phyloP scores from a whole-genome alignment of 192 early-diverging fungal genomes.

The Backusella morwellensis region DNA sequence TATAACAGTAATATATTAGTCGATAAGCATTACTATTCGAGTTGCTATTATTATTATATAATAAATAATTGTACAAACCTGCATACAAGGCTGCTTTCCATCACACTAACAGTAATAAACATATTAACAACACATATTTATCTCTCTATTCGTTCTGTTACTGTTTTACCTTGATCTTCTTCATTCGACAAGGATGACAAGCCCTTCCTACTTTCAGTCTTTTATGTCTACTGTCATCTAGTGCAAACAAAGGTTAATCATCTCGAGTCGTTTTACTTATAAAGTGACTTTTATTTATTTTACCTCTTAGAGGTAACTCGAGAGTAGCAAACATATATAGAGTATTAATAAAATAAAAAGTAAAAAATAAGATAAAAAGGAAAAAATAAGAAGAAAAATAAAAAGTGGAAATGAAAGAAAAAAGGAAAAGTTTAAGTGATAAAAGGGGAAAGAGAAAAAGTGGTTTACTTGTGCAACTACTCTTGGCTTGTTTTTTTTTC shows the following conservation, averaged over 20 bases:
- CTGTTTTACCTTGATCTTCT: constrained; percentile 33
- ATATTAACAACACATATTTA: not conserved
- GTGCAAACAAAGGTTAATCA: not conserved
- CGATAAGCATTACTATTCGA: constrained; percentile 17
- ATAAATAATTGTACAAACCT: constrained; percentile 18
- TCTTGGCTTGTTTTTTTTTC: not conserved
- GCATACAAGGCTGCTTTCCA: constrained; percentile 40
- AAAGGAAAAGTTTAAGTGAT: not conserved
- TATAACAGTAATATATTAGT: not conserved
- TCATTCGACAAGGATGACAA: constrained; percentile 38
- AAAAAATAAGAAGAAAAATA: constrained; percentile 6
- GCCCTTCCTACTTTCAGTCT: constrained; percentile 34
- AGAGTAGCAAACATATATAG: constrained; percentile 40
- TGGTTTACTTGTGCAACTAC: not conserved
- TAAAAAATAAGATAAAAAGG: not conserved
- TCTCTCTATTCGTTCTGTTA: not conserved
- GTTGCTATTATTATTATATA: constrained; percentile 6
- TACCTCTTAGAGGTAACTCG: constrained; percentile 36
- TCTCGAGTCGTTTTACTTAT: not conserved
- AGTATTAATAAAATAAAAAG: not conserved
- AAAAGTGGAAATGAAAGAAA: not conserved
- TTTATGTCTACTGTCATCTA: constrained; percentile 34
- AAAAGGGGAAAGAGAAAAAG: constrained; percentile 9
- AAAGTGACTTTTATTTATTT: not conserved
- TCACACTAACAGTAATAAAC: constrained; percentile 24